Base-by-base conservation (phyloP, 306 rosid genomes). In the Rubus parviflorus region DNA sequence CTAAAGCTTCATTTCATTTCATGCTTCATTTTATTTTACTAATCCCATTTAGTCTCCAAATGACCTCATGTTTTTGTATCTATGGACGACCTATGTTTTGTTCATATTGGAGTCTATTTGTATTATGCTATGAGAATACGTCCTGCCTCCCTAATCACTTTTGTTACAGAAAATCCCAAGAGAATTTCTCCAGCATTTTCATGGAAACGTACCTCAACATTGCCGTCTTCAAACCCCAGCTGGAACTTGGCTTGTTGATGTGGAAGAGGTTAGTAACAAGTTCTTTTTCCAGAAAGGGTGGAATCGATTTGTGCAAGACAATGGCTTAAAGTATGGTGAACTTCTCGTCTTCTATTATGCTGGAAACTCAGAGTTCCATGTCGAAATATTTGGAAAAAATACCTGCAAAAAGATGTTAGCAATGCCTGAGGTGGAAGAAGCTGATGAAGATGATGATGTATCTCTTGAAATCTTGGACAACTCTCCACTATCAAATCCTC, bases 271-370 rank as follows among this genome's bases (percentile, higher is more conserved):
- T 46, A 25, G 23, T 20, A 47, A 57, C 8, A 22, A 48, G 53
- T 42, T 43, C 54, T 73, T 42, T 73, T 73, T 73, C 68, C 53
- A 58, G 2, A 43, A 42, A 17, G 77, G 77, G 17, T 73, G 68
- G 77, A 73, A 57, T 37, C 6, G 23, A 42, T 73, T 73, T 73
- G 23, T 43, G 22, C 54, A 14, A 13, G 7, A 58, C 54, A 23
- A 73, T 43, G 25, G 54, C 45, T 22, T 73, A 23, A 43, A 73
- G 43, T 38, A 46, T 47, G 78, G 86, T 19, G 70, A 78, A 19
- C 62, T 86, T 14, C 37, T 86, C 11, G 2, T 61, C 65, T 83
- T 86, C n/a, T 30, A 62, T 48, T 81, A 78, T 66, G 57, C 58
- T 8, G 81, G 83, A 12, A 46, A 74, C 43, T 45, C 41, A 4